phyloP scores from a whole-genome alignment of 768 basidiomycete genomes.

The Termitomyces sp. region DNA sequence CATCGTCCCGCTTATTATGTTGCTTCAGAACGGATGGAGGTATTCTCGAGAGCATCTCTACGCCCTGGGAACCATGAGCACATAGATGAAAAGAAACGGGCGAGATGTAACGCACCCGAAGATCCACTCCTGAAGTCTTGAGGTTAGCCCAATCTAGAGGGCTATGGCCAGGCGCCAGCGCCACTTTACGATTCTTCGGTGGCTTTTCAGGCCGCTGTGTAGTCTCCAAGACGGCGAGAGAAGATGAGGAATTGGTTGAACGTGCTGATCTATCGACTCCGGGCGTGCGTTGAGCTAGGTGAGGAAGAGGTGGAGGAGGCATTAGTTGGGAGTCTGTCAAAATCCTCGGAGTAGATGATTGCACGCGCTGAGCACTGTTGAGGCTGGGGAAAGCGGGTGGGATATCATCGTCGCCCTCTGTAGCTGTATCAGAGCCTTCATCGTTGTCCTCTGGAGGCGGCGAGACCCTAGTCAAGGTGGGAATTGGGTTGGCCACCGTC shows the following conservation, averaged over 20 bases:
- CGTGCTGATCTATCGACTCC: conserved; percentile 29
- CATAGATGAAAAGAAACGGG: background rate
- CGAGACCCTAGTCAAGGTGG: conserved; percentile 33
- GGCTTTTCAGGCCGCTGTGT: conserved; percentile 53
- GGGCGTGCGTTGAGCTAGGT: conserved; percentile 36
- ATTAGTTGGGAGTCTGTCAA: conserved; percentile 48
- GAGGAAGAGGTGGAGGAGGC: conserved; percentile 49
- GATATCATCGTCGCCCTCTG: conserved; percentile 44
- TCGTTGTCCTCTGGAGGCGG: conserved; percentile 44
- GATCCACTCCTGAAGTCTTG: conserved; percentile 75
- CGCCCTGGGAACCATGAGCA: conserved; percentile 47
- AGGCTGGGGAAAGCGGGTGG: conserved; percentile 76
- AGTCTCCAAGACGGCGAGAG: conserved; percentile 59
- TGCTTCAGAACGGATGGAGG: conserved; percentile 72
- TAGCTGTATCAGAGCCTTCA: conserved; percentile 25
- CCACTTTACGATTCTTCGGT: conserved; percentile 73
- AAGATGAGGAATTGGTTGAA: conserved; percentile 26
- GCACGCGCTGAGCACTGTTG: conserved; percentile 66
- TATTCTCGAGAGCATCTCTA: conserved; percentile 63
- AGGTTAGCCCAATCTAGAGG: conserved; percentile 92
- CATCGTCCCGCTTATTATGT: conserved; percentile 84
- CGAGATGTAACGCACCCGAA: conserved; percentile 51
- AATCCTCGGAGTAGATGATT: conserved; percentile 27
- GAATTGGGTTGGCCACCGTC: conserved; percentile 25
- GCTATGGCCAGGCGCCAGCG: conserved; percentile 86